phyloP scores from a whole-genome alignment of 1,284 basidiomycete species.

The Vanrija sp. region DNA sequence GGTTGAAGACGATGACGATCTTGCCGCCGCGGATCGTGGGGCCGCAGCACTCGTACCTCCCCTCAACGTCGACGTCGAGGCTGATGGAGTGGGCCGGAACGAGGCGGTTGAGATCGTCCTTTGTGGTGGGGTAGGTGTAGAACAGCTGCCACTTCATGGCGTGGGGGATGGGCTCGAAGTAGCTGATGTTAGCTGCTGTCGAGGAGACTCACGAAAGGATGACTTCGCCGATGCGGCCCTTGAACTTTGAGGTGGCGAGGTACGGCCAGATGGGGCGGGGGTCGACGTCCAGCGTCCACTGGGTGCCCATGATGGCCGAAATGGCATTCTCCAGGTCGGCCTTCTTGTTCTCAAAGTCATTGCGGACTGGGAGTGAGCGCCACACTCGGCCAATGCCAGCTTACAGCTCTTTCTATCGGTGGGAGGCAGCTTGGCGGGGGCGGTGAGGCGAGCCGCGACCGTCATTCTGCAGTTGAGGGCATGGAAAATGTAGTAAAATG shows the following conservation, averaged over 20 bases:
- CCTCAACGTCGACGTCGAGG: neutral
- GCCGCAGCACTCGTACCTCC: constrained; percentile 3
- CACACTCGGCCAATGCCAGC: neutral
- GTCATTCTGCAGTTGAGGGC: no score
- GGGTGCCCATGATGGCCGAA: neutral
- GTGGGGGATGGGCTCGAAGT: neutral
- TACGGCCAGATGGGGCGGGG: constrained; percentile 3
- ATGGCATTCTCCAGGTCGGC: neutral
- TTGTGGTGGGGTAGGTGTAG: neutral
- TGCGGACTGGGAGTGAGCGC: neutral
- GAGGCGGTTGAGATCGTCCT: neutral
- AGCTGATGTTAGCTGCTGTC: neutral
- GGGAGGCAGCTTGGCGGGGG: constrained; percentile 6
- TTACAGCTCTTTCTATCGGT: constrained; percentile 5
- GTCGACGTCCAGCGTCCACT: constrained; percentile 7
- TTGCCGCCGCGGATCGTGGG: neutral
- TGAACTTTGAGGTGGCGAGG: neutral
- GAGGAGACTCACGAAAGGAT: neutral
- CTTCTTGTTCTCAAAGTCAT: constrained; percentile 2
- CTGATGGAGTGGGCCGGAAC: neutral
- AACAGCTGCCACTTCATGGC: neutral
- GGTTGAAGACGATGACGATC: constrained; percentile 4
- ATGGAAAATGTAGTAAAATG: no score
- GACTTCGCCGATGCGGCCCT: neutral
- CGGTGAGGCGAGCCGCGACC: neutral